Evolutionary conservation across 495 filamentous ascomycete genomes (phyloP).

Genomic region (Podospora comata): DNA sequence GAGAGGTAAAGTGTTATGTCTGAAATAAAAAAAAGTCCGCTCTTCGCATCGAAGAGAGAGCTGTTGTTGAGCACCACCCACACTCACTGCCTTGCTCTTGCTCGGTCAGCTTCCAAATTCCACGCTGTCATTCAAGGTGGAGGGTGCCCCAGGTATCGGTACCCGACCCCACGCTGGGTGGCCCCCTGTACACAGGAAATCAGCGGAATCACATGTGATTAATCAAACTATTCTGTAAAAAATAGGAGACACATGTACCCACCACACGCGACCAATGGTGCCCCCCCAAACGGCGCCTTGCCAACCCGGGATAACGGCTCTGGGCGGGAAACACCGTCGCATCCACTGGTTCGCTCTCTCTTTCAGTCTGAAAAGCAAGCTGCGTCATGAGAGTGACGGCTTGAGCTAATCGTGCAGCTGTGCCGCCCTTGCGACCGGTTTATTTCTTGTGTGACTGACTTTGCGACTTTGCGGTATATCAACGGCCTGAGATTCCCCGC

Average conservation of each 20-base stretch:
- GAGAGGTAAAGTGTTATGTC: background rate
- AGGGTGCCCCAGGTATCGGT: background rate
- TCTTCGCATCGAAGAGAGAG: background rate
- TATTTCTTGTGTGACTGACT: background rate
- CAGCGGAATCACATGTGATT: background rate
- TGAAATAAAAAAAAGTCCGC: background rate
- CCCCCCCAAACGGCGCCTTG: background rate
- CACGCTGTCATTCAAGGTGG: slow-evolving; percentile 32
- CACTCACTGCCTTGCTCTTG: background rate
- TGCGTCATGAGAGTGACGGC: slow-evolving; percentile 27
- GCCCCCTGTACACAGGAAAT: background rate
- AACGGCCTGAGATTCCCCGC: slow-evolving; percentile 6
- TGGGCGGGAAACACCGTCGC: slow-evolving; percentile 3
- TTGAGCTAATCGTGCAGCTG: slow-evolving; percentile 22
- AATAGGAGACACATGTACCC: background rate
- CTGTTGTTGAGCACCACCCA: background rate
- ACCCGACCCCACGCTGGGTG: slow-evolving; percentile 7
- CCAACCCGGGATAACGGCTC: background rate
- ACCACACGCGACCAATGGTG: background rate
- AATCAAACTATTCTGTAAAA: background rate
- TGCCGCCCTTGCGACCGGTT: slow-evolving; percentile 6
- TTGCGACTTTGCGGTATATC: slow-evolving; percentile 7
- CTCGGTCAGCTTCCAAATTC: slow-evolving; percentile 27
- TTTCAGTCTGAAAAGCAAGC: slow-evolving; percentile 16
- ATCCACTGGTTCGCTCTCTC: slow-evolving; percentile 2